Conservation (phyloP, 805 yeast species). For the Yarrowia hollandica region DNA sequence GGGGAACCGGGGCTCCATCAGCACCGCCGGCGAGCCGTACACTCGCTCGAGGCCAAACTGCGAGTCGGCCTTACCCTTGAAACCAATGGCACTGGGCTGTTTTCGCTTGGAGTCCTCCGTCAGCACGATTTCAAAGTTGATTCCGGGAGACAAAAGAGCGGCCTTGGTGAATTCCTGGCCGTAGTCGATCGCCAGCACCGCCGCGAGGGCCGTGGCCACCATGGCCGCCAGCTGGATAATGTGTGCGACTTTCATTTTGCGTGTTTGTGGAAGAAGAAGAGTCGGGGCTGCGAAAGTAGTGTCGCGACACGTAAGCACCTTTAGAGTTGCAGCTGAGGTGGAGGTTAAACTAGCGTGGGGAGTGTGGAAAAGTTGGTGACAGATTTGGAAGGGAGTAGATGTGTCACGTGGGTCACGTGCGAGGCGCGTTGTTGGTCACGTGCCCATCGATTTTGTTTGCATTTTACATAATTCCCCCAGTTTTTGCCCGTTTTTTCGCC, state of each 20-base stretch:
- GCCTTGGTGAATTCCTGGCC: slow-evolving; percentile 89
- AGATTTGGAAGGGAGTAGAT: not conserved
- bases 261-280: not conserved
- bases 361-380: not conserved
- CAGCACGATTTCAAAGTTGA: slow-evolving; percentile 81
- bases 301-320: slow-evolving; percentile 16
- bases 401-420: too few relatives aligned
- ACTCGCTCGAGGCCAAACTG: slow-evolving; percentile 52
- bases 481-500: too few relatives aligned
- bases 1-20: slow-evolving; percentile 74
- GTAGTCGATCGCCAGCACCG: slow-evolving; percentile 83
- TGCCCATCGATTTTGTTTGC: too few relatives aligned
- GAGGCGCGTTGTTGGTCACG: too few relatives aligned
- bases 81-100: slow-evolving; percentile 75
- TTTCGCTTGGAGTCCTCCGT: slow-evolving; percentile 91
- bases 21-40: slow-evolving; percentile 74
- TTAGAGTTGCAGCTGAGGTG: not conserved
- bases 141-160: slow-evolving; percentile 84
- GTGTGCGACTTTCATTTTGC: slow-evolving; percentile 3
- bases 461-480: too few relatives aligned
- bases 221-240: slow-evolving; percentile 29
- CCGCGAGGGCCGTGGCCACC: slow-evolving; percentile 44
- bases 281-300: not conserved
- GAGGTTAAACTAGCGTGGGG: too few relatives aligned
- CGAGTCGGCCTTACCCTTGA: slow-evolving; percentile 43